Evolutionary conservation across 257 asterid genomes (phyloP), one percentile per base, ranked within the genome.

Genomic region (Nicotiana sylvestris): DNA sequence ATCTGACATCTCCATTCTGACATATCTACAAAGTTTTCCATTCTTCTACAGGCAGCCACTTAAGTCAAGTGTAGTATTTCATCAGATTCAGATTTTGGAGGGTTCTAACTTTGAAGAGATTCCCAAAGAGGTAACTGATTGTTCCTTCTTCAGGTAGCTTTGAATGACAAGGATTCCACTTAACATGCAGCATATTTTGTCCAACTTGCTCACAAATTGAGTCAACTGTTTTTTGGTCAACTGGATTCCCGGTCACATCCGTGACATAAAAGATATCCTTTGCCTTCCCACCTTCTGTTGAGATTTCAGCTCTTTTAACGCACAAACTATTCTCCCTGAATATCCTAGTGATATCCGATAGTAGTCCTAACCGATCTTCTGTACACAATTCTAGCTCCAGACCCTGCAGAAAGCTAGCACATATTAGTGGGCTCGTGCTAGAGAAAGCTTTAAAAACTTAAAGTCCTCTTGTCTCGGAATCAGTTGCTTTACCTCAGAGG

Each of bases 271-370:
- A 93, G 11, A 87, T 93, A 77, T 93, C 94, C 80, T 79, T 87
- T 4, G 89, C 98, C 85, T 88, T 91, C 85, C 98, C 94, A 32
- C 87, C 90, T 79, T 86, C 78, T 3, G 97, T 92, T 62, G 97
- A 92, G 57, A 93, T 90, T 89, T 91, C 97, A 69, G 98, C 98
- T 86, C 97, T 92, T 86, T 85, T 92, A 85, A 93, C 87, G 82
- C 91, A 83, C 66, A 93, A 80, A 78, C 98, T 81, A 81, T 93
- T 92, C 81, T 93, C 98, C 88, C 98, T 86, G 85, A 93, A 92
- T 82, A 92, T 81, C 86, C 97, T 89, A 4, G 98, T 93, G 78
- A 92, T 87, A 81, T 93, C 94, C 0, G 98, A 93, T 72, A 93
- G 82, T 64, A 93, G 94, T 78, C 97, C 98, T 6, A 84, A 83